Evolutionary conservation across 1,139 yeast species (phyloP), one percentile per base, ranked within the genome.

Genomic region (Geotrichum reessii): DNA sequence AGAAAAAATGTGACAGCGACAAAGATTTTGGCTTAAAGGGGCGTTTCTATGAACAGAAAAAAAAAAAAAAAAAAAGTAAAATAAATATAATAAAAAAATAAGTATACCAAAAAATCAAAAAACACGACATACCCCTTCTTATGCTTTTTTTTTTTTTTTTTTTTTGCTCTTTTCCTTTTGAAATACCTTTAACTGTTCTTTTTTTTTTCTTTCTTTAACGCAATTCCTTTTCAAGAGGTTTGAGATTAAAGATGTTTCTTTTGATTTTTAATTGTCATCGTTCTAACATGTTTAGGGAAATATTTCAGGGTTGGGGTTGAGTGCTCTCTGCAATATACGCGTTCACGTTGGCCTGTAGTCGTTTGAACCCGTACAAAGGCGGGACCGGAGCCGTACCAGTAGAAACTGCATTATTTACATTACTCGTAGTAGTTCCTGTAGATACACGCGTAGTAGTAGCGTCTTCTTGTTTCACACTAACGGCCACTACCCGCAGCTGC

Each of bases 251-350:
- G n/a, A n/a, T n/a, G n/a, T n/a, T n/a, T n/a, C n/a, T n/a, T n/a
- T n/a, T n/a, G n/a, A n/a, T n/a, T n/a, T n/a, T n/a, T n/a, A n/a
- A n/a, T n/a, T n/a, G n/a, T n/a, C n/a, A n/a, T n/a, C n/a, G n/a
- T n/a, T n/a, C n/a, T n/a, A n/a, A n/a, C n/a, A n/a, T n/a, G n/a
- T n/a, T n/a, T n/a, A n/a, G n/a, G n/a, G n/a, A n/a, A n/a, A n/a
- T n/a, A n/a, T n/a, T n/a, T n/a, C n/a, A 84, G 37, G 80, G 65
- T 60, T 71, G 74, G 63, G 76, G 72, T 50, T 69, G 65, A 61
- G 66, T 67, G 47, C 61, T 64, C 42, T 65, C 33, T 4, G 44
- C 33, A 22, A 66, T 50, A 52, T 61, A 53, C 2, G 69, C 50
- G 6, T 67, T 60, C 11, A 44, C 52, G 17, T 46, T 37, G 4